phyloP scores from a whole-genome alignment of 2,329 filamentous ascomycete species.

The Geoglossum cookeanum region DNA sequence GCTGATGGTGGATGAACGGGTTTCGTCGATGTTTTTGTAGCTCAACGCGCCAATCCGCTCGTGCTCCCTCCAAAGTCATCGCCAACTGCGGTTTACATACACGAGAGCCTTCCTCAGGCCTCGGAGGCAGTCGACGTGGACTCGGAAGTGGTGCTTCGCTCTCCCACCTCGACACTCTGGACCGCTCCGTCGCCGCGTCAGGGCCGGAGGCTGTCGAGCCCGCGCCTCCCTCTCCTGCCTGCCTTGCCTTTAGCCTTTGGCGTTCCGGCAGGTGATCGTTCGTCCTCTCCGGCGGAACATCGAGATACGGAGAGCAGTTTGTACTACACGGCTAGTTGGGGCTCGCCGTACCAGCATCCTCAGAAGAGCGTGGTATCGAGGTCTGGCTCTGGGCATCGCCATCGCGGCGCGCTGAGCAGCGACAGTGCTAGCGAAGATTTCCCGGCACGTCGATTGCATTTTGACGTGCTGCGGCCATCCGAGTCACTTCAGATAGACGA shows the following conservation, averaged over 20 bases:
- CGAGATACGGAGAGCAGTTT: slow-evolving; percentile 28
- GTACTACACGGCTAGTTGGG: slow-evolving; percentile 68
- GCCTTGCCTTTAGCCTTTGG: neutral
- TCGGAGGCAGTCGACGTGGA: neutral
- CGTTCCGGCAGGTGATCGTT: neutral
- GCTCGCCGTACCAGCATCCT: slow-evolving; percentile 48
- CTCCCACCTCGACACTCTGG: slow-evolving; percentile 3
- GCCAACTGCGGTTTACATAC: neutral
- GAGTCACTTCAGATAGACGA: neutral
- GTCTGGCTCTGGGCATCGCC: slow-evolving; percentile 33
- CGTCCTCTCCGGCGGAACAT: slow-evolving; percentile 21
- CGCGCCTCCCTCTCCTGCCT: slow-evolving; percentile 4
- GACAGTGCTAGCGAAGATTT: slow-evolving; percentile 23
- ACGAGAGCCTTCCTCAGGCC: neutral
- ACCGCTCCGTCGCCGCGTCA: slow-evolving; percentile 5
- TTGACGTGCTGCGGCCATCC: neutral
- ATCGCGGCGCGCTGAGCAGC: slow-evolving; percentile 22
- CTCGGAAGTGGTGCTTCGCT: neutral
- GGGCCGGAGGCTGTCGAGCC: slow-evolving; percentile 9
- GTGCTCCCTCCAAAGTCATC: neutral
- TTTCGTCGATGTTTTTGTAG: neutral
- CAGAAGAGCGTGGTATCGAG: neutral
- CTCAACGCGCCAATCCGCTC: slow-evolving; percentile 1
- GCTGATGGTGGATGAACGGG: neutral
- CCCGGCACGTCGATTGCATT: slow-evolving; percentile 36